Evolutionary conservation across 2,329 filamentous ascomycete species (phyloP).

Genomic region (Chalara sp.): DNA sequence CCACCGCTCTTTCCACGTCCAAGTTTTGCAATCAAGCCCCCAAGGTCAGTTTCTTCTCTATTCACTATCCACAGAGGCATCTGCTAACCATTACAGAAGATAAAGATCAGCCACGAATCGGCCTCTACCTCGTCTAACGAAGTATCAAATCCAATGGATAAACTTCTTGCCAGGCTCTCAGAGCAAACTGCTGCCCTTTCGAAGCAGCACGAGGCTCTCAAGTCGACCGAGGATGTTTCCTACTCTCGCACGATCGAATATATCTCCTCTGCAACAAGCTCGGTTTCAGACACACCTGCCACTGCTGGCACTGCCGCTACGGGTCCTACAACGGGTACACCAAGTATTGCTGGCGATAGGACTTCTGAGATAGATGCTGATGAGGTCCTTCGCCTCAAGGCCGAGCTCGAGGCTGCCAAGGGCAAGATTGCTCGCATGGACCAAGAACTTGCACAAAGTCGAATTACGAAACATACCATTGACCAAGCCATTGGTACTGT

Average conservation of each 20-base stretch:
- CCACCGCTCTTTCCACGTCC: conserved; percentile 42
- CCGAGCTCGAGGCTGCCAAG: conserved; percentile 65
- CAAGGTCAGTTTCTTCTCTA: conserved; percentile 37
- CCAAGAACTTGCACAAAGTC: conserved; percentile 61
- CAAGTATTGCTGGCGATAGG: conserved; percentile 41
- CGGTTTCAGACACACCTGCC: conserved; percentile 56
- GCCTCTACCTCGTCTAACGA: conserved; percentile 29
- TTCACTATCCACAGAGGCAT: conserved; percentile 1
- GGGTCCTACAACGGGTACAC: conserved; percentile 43
- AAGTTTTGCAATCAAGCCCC: conserved; percentile 48
- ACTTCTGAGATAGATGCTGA: conserved; percentile 31
- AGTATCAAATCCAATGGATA: conserved; percentile 54
- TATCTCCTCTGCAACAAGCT: conserved; percentile 42
- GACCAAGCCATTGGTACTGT: conserved; percentile 46
- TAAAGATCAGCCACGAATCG: conserved; percentile 40
- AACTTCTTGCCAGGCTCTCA: conserved; percentile 65
- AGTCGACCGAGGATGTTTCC: conserved; percentile 25
- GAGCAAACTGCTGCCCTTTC: conserved; percentile 59
- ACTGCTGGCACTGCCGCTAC: conserved; percentile 36
- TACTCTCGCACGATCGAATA: conserved; percentile 35
- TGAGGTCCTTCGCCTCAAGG: conserved; percentile 61
- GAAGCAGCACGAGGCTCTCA: conserved; percentile 50
- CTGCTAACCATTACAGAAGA: conserved; percentile 34
- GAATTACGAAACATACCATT: conserved; percentile 51
- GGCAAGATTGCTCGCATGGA: conserved; percentile 65